These are phyloP conservation scores for Tuber brumale DNA, from an alignment of 495 filamentous ascomycete species.

Conservation along the genomic window DNA sequence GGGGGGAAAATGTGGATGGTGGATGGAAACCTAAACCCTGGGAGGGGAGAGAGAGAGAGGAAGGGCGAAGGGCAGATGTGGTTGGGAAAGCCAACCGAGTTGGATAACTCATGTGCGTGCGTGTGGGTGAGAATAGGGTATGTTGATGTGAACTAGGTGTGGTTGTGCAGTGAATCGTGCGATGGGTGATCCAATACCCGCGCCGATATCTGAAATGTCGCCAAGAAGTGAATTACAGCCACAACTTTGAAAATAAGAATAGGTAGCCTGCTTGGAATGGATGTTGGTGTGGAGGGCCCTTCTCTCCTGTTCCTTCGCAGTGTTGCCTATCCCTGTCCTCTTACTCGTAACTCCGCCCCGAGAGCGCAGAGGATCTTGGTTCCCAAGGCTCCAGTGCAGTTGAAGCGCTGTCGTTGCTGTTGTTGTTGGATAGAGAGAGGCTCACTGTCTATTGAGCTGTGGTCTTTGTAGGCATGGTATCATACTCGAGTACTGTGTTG, in stretches of 20 bases:
- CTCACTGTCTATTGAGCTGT: background rate
- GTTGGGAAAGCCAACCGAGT: constrained; percentile 10
- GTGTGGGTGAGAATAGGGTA: background rate
- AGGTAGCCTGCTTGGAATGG: background rate
- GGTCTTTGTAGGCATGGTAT: background rate
- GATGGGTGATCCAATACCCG: background rate
- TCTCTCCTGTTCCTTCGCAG: background rate
- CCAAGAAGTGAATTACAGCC: background rate
- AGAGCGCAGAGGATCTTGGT: background rate
- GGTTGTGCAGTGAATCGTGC: background rate
- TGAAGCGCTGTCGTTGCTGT: background rate
- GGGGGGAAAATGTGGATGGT: background rate
- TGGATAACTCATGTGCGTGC: background rate
- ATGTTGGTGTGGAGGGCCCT: background rate
- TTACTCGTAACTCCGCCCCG: background rate
- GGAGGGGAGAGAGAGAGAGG: constrained; percentile 2
- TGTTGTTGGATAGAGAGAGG: background rate
- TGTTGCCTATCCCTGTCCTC: background rate
- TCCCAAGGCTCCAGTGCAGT: background rate
- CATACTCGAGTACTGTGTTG: background rate
- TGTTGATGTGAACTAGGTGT: background rate
- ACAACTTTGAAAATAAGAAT: background rate
- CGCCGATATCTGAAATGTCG: background rate
- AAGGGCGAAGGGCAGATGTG: constrained; percentile 10
- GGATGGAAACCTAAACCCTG: constrained; percentile 29